A percentile compares a stretch with the other conserved stretches of the same genome.
Evolutionary conservation across 352 stramenopile species (phyloP).

Genomic region (Phytophthora sojae): DNA sequence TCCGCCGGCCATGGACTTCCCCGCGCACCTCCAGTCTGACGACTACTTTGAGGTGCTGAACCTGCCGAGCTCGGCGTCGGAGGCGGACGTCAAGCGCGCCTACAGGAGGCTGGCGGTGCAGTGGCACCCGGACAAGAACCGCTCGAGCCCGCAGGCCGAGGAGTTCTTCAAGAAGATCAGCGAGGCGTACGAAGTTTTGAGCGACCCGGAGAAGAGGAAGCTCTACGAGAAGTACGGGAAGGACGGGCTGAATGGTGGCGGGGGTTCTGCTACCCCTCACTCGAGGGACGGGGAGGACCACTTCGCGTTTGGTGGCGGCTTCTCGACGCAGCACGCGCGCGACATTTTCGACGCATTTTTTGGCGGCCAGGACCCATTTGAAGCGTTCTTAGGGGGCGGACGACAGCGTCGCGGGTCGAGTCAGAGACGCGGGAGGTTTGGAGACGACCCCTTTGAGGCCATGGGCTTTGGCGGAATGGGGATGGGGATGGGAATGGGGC

Average conservation of each 20-base stretch:
- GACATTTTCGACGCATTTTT: conserved; percentile 86
- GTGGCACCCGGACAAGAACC: conserved; percentile 96
- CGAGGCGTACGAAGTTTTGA: conserved; percentile 91
- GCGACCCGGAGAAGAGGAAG: conserved; percentile 68
- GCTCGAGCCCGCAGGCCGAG: conserved; percentile 73
- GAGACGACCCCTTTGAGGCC: conserved; percentile 40
- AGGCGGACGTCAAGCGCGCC: conserved; percentile 68
- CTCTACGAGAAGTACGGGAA: conserved; percentile 66
- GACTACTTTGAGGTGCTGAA: conserved; percentile 80
- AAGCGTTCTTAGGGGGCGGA: conserved; percentile 53
- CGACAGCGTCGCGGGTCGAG: conserved; percentile 25
- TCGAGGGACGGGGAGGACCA: conserved; percentile 14
- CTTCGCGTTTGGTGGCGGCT: conserved; percentile 41
- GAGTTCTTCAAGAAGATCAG: conserved; percentile 93
- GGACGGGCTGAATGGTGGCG: conserved; percentile 24
- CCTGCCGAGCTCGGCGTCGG: conserved; percentile 46
- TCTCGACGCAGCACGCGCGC: conserved; percentile 63
- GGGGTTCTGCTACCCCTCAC: not conserved
- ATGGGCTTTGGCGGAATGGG: conserved; percentile 49
- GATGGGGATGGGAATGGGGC: conserved; percentile 17
- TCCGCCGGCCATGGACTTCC: conserved; percentile 16
- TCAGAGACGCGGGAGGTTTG: conserved; percentile 23
- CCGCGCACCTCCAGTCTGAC: conserved; percentile 66
- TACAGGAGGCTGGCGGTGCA: conserved; percentile 84
- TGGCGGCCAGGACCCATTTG: conserved; percentile 62